Evolutionary conservation across 1,139 yeast species (phyloP).

Genomic region (Geotrichum aggregatum): DNA sequence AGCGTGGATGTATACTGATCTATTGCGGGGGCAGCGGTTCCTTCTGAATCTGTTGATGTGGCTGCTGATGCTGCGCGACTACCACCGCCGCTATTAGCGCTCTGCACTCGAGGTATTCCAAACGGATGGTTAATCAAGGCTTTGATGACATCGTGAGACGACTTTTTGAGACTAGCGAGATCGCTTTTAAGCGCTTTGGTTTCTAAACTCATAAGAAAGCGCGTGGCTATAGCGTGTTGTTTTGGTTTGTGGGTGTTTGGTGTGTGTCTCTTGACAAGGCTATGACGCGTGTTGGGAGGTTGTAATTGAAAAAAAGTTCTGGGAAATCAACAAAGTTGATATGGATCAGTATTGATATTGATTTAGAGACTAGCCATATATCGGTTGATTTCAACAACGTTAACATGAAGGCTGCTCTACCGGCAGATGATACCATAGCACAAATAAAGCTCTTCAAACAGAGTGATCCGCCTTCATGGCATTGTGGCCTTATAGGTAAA

Average conservation of each 20-base stretch:
- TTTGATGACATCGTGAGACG: constrained; percentile 1
- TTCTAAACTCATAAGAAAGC: background rate
- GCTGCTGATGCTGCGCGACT: background rate
- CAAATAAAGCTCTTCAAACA: no score
- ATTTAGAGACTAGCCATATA: no score
- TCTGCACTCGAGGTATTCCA: constrained; percentile 8
- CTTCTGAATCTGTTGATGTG: background rate
- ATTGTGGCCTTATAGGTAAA: no score
- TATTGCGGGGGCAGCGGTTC: no score
- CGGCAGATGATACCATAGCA: no score
- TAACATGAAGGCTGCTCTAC: no score
- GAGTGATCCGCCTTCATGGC: no score
- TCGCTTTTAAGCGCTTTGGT: background rate
- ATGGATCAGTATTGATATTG: no score
- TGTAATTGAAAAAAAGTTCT: background rate
- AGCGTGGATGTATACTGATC: no score
- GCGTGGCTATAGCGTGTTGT: background rate
- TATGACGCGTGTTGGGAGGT: background rate
- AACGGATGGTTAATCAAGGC: background rate
- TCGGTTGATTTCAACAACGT: no score
- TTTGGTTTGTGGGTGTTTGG: background rate
- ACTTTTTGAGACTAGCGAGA: background rate
- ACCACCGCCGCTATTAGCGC: background rate
- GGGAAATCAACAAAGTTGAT: no score
- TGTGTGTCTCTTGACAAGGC: background rate